phyloP scores from a whole-genome alignment of 768 basidiomycete species.

The Hydnomerulius pinastri region DNA sequence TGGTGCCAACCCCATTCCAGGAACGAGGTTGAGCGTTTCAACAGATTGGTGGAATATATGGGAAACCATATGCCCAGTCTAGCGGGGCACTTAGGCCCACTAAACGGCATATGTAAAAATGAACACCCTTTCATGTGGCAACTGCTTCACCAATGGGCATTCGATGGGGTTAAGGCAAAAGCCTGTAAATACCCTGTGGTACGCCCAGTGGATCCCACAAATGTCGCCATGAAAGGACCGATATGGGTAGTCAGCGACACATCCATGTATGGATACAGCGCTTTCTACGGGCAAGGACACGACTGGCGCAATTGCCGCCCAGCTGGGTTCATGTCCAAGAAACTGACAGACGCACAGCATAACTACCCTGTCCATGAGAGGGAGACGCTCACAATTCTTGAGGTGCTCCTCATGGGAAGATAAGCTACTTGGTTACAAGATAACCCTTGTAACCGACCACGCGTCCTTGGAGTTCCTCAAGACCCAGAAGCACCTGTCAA shows the following conservation, averaged over 20 bases:
- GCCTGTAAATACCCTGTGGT: slow-evolving; percentile 19
- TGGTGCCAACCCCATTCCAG: not conserved
- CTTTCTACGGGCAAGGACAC: slow-evolving; percentile 30
- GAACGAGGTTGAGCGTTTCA: slow-evolving; percentile 40
- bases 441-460: slow-evolving; percentile 31
- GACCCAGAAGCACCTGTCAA: slow-evolving; percentile 12
- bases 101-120: slow-evolving; percentile 31
- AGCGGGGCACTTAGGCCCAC: slow-evolving; percentile 31
- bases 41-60: slow-evolving; percentile 43
- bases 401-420: slow-evolving; percentile 35
- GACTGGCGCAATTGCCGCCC: slow-evolving; percentile 26
- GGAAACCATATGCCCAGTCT: slow-evolving; percentile 38
- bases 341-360: slow-evolving; percentile 27
- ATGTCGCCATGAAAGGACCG: slow-evolving; percentile 15
- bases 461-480: slow-evolving; percentile 32
- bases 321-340: slow-evolving; percentile 30
- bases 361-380: no score
- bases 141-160: slow-evolving; percentile 24
- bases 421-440: slow-evolving; percentile 25
- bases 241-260: slow-evolving; percentile 34
- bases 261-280: slow-evolving; percentile 26
- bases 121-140: slow-evolving; percentile 30
- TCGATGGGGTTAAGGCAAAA: slow-evolving; percentile 22
- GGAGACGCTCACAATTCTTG: slow-evolving; percentile 24
- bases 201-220: slow-evolving; percentile 19